A percentile compares a stretch with the other conserved stretches of the same genome.
These are phyloP conservation scores for Punica granatum DNA, from an alignment of 345 rosid species.

Conservation along the genomic window DNA sequence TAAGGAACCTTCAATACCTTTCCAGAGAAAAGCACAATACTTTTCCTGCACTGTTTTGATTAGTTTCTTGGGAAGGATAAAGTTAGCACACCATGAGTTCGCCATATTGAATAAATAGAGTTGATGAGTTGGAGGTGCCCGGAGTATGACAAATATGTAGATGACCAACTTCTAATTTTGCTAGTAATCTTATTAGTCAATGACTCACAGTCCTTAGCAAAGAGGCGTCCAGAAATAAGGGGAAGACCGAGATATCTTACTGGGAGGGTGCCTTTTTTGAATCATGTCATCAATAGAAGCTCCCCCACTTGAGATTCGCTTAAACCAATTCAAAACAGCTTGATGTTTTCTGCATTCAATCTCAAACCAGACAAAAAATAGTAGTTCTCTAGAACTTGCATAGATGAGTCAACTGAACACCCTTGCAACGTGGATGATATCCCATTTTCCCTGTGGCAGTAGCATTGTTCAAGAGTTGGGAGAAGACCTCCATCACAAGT, in stretches of 20 bases:
- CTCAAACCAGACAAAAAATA: neutral
- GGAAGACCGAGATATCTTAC: neutral
- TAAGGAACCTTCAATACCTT: too few relatives aligned
- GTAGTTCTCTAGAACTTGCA: too few relatives aligned
- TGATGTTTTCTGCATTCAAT: neutral
- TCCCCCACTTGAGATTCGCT: neutral
- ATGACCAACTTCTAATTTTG: neutral
- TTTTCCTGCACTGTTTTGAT: neutral
- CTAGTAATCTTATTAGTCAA: neutral
- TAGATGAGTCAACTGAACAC: neutral
- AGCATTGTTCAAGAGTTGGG: fast-evolving
- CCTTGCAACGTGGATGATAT: neutral
- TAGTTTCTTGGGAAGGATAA: neutral
- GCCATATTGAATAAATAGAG: neutral
- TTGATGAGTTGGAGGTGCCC: neutral
- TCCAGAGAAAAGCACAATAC: neutral
- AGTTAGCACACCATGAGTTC: neutral
- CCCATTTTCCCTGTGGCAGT: neutral
- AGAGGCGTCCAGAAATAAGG: neutral
- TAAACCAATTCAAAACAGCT: neutral
- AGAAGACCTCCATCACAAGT: neutral
- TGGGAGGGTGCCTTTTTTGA: neutral
- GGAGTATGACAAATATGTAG: neutral
- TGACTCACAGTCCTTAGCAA: neutral
- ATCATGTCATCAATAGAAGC: neutral